Evolutionary conservation across 768 basidiomycete species (phyloP), one percentile per base, ranked within the genome.

Genomic region (Mycena filopes): DNA sequence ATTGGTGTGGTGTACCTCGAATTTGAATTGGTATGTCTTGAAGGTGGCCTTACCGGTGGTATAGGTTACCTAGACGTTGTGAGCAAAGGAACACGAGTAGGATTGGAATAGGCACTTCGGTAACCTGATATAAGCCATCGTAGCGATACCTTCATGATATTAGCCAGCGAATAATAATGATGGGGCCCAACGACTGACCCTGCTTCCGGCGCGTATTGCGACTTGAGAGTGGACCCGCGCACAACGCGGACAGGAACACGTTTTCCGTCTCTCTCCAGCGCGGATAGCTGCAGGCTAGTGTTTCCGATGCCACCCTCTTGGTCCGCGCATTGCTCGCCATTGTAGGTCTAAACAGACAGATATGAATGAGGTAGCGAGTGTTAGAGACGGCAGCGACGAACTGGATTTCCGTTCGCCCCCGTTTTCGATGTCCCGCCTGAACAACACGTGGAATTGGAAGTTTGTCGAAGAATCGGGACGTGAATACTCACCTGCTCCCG

Each of bases 241-340:
- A 81, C 46, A 13, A 82, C 81, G 45, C 81, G 76, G 1, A 82
- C 79, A 0, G 79, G 81, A 20, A 69, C 71, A 33, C 61, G 70
- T 36, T 36, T 36, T 4, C 36, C 36, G 10, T 36, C 2, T 11
- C 10, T 9, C 1, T 72, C 79, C 20, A 57, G 0, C 21, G 2
- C 56, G 5, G 81, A 81, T 13, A 77, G 50, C 77, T 82, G 45
- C 18, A 50, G 36, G 16, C 36, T 23, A 40, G 38, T 62, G 28
- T 74, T 74, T n/a, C 72, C 75, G 5, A 48, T 4, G 8, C 38
- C 64, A 69, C 69, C 72, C 53, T 71, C 71, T 56, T 72, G 73
- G 40, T 75, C 70, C 66, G 74, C 76, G 48, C 73, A 70, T 50
- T 80, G 82, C 7, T 75, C 74, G 31, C 80, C 80, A 25, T 29